Percentiles rank a stretch among this genome's conserved stretches.
These are phyloP conservation scores for Neofusicoccum ribis DNA, from an alignment of 2,329 filamentous ascomycete genomes.

Conservation along the genomic window DNA sequence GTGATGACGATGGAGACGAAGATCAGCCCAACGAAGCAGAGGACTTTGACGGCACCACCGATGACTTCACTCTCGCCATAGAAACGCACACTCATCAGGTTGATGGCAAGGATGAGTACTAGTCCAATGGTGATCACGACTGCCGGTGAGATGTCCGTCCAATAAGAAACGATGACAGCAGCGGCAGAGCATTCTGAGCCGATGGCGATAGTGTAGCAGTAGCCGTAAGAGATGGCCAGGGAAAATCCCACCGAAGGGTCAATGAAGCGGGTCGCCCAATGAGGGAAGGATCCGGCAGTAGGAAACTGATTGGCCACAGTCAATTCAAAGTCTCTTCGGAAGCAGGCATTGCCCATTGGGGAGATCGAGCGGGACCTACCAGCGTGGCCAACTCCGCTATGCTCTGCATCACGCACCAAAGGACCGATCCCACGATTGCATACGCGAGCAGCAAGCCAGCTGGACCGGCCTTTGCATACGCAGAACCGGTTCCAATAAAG, in stretches of 20 bases:
- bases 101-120: conserved; percentile 10
- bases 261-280: conserved; percentile 90
- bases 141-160: conserved; percentile 52
- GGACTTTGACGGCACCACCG: conserved; percentile 45
- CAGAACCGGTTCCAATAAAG: conserved; percentile 71
- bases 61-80: conserved; percentile 48
- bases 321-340: background rate
- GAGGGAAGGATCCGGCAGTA: conserved; percentile 86
- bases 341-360: background rate
- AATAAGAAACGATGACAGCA: conserved; percentile 80
- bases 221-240: conserved; percentile 91
- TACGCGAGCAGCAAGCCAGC: conserved; percentile 38
- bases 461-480: conserved; percentile 41
- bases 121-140: conserved; percentile 19
- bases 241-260: conserved; percentile 94
- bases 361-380: conserved; percentile 38
- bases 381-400: conserved; percentile 88
- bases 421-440: conserved; percentile 74
- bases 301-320: conserved; percentile 52
- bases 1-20: conserved; percentile 32
- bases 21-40: conserved; percentile 49
- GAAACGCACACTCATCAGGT: background rate
- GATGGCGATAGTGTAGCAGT: conserved; percentile 83
- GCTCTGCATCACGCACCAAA: conserved; percentile 89
- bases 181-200: conserved; percentile 86